phyloP scores from a whole-genome alignment of 2,329 filamentous ascomycete species.

The Tetracladium maxilliforme region DNA sequence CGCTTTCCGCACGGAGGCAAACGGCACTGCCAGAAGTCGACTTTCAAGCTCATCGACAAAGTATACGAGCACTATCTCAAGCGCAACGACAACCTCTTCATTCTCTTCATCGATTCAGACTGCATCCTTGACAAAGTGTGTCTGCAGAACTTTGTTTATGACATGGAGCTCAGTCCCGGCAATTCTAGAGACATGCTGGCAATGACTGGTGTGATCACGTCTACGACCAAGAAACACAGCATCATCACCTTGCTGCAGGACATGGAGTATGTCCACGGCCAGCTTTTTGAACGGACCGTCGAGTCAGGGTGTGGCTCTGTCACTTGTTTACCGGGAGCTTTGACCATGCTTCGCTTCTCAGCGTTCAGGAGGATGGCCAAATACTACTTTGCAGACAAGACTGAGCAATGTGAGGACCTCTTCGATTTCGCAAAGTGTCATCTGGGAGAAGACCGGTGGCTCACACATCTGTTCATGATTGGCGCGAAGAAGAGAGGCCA shows the following conservation, averaged over 20 bases:
- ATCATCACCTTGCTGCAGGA: constrained; percentile 89
- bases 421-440: constrained; percentile 97
- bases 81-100: constrained; percentile 81
- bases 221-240: constrained; percentile 76
- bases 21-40: constrained; percentile 82
- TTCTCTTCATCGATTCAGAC: constrained; percentile 94
- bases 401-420: constrained; percentile 85
- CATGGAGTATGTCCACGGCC: constrained; percentile 96
- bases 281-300: constrained; percentile 88
- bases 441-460: constrained; percentile 88
- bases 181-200: constrained; percentile 88
- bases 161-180: constrained; percentile 94
- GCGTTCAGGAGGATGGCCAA: constrained; percentile 95
- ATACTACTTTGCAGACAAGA: constrained; percentile 96
- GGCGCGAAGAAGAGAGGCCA: constrained; percentile 85
- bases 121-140: constrained; percentile 86
- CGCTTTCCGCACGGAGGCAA: constrained; percentile 90
- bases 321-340: constrained; percentile 85
- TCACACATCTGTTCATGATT: constrained; percentile 98
- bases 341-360: constrained; percentile 91
- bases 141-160: constrained; percentile 94
- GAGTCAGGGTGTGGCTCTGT: constrained; percentile 90
- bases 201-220: constrained; percentile 95
- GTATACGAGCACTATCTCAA: constrained; percentile 80
- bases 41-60: constrained; percentile 85